Evolutionary conservation across 1,139 yeast genomes (phyloP), one percentile per base, ranked within the genome.

Genomic region (Lodderomyces orthopsilosis): DNA sequence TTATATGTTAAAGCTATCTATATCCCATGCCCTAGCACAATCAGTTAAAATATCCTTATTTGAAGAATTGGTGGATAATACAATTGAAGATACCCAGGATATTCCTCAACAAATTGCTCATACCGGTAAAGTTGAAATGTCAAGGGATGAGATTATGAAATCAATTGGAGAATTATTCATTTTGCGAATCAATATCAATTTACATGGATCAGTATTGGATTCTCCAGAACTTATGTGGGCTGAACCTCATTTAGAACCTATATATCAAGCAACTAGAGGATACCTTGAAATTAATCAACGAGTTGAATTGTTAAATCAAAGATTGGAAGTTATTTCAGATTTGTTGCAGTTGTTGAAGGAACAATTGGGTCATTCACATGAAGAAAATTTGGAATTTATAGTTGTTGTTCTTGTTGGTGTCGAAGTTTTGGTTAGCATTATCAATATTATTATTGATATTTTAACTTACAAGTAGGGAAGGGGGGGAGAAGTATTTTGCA

Each of bases 181-280:
- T 46, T 70, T 93, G 51, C 72, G 98, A 47, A 93, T 93, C 46
- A 89, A 86, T 62, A 88, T 90, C 52, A 93, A 93, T 58, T 70
- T 93, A 49, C 98, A 93, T 65, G 98, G 98, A 1, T 89, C 97
- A 2, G 94, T 93, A 18, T 69, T 93, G 50, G 98, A 93, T 61
- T 87, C 96, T 1, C 98, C 98, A 0, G 98, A 93, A 61, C 78
- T 93, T 46, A 90, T 93, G 96, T 93, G 98, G 98, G 83, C 96
- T 0, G 98, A 93, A 59, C 98, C 98, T 1, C 96, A 91, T 57
- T 70, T 93, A 47, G 98, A 93, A 61, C 98, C 98, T 1, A 90
- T 91, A 44, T 93, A 93, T 63, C 97, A 90, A 62, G 97, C 98
- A 0, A 88, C 95, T 2, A 79, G 98, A 59, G 96, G 97, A 0